phyloP scores from a whole-genome alignment of 139 green algal genomes.

The Tetradesmus obliquus region DNA sequence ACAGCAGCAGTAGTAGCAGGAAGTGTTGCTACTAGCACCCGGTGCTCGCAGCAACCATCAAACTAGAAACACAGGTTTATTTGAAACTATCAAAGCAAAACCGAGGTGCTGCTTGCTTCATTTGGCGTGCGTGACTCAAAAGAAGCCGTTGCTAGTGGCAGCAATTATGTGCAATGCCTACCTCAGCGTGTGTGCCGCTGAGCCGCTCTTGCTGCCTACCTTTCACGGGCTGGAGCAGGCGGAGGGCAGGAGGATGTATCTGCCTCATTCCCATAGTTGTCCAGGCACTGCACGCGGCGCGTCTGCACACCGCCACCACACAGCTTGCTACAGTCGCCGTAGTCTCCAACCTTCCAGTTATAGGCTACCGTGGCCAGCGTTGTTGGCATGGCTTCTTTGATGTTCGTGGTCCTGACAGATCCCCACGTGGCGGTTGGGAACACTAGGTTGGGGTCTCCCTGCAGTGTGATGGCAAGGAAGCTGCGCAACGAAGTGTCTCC shows the following conservation, averaged over 20 bases:
- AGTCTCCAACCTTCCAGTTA: constrained; percentile 32
- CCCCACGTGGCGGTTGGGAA: constrained; percentile 43
- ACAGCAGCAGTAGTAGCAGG: not conserved
- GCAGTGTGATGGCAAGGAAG: constrained; percentile 21
- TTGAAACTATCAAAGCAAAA: not conserved
- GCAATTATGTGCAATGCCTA: not conserved
- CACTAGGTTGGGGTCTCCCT: constrained; percentile 35
- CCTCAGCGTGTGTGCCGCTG: no score
- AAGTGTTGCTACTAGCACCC: not conserved
- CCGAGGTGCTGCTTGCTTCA: not conserved
- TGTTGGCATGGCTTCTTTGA: not conserved
- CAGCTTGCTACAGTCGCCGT: constrained; percentile 21
- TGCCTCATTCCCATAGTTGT: not conserved
- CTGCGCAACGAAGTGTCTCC: not conserved
- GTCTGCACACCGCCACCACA: constrained; percentile 39
- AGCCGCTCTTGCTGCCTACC: not conserved
- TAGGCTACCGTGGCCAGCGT: not conserved
- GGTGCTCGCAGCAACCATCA: not conserved
- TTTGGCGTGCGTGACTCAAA: no score
- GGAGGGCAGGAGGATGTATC: not conserved
- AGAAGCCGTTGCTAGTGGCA: not conserved
- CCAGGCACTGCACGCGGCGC: constrained; percentile 21
- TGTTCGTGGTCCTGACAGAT: not conserved
- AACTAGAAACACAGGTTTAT: not conserved
- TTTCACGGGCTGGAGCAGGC: not conserved